Conservation (phyloP, 306 rosid species). For the Abrus pulchellus region DNA sequence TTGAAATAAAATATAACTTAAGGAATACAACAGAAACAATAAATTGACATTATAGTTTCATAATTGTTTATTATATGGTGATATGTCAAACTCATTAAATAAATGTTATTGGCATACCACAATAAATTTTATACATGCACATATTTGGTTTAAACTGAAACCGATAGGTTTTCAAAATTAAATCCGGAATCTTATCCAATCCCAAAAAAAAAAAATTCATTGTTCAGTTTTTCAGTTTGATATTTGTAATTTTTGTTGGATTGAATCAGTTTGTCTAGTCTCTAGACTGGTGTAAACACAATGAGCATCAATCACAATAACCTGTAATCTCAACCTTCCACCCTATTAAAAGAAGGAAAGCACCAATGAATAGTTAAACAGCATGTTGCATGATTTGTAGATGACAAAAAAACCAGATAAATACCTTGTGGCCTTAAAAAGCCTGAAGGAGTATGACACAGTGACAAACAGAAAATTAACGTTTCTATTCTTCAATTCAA, state of each 20-base stretch:
- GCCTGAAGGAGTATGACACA: background rate
- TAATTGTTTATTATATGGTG: background rate
- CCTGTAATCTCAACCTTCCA: conserved; percentile 25
- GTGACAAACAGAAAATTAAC: conserved; percentile 16
- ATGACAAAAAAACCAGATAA: conserved; percentile 1
- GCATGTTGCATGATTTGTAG: conserved; percentile 16
- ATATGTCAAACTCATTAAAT: background rate
- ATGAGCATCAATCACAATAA: conserved; percentile 8
- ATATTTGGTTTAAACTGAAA: too few species aligned
- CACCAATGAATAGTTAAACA: background rate
- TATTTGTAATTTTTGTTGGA: too few species aligned
- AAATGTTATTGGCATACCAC: too few species aligned
- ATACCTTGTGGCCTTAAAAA: conserved; percentile 3
- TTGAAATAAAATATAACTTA: background rate
- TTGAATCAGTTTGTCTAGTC: too few species aligned
- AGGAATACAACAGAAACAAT: background rate
- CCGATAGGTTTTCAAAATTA: too few species aligned
- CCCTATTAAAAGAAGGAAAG: background rate
- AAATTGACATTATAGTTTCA: background rate
- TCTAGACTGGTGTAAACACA: conserved; percentile 20
- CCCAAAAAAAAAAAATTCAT: too few species aligned
- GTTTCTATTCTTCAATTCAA: conserved; percentile 22
- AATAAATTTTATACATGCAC: too few species aligned
- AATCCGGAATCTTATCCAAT: too few species aligned
- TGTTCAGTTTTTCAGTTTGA: too few species aligned